phyloP scores from a whole-genome alignment of 495 filamentous ascomycete species.

The Podospora pseudopauciseta region DNA sequence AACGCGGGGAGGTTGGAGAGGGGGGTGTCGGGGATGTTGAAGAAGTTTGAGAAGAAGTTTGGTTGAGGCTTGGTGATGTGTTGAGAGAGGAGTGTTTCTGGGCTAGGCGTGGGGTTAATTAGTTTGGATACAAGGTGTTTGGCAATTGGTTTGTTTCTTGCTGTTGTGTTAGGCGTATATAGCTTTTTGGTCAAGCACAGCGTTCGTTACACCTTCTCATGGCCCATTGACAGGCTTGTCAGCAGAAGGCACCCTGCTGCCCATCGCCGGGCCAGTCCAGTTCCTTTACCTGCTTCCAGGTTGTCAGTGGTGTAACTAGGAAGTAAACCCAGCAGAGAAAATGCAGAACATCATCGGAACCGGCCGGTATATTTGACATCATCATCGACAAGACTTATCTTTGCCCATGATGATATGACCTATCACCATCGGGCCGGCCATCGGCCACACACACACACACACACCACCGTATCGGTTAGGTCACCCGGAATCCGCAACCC shows the following conservation, averaged over 20 bases:
- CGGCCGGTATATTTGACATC: neutral
- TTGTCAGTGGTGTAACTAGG: neutral
- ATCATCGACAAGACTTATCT: neutral
- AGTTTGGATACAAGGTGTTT: neutral
- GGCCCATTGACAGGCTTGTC: no score
- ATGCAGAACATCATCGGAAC: neutral
- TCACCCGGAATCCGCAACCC: neutral
- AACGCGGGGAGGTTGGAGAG: constrained; percentile 68
- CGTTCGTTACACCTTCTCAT: neutral
- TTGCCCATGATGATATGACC: neutral
- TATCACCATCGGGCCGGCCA: neutral
- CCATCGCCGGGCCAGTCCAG: neutral
- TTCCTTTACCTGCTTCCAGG: neutral
- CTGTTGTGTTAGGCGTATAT: neutral
- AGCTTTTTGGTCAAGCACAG: neutral
- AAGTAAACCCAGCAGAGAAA: neutral
- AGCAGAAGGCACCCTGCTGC: neutral
- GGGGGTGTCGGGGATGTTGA: constrained; percentile 75
- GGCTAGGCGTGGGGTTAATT: neutral
- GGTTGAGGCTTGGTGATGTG: constrained; percentile 29
- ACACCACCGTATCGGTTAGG: neutral
- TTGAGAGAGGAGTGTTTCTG: neutral
- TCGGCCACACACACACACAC: neutral
- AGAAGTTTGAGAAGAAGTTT: constrained; percentile 86
- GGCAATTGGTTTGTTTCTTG: neutral